Base-by-base conservation (phyloP, 169 alveolate genomes). In the Plasmodium gaboni region DNA sequence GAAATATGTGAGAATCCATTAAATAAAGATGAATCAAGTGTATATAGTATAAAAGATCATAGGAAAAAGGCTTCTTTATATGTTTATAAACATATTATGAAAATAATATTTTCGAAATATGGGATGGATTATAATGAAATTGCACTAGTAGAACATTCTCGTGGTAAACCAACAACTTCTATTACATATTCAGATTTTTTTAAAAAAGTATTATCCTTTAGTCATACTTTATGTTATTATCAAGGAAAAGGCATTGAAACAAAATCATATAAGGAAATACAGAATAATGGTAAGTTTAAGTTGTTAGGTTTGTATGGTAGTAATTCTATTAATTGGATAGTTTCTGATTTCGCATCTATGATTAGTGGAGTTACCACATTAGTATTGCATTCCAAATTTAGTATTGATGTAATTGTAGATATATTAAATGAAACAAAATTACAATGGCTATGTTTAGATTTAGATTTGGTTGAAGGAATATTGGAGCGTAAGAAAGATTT, bases 381-480 rank as follows among this genome's bases (percentile, higher is more conserved):
- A 12, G 73, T 80, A 13, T 67, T 80, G 90, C 90, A 80, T 46
- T 65, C 90, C 10, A 80, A 69, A 46, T 80, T 80, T 50, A 69
- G 90, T 60, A 15, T 67, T 2, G 72, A 80, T 24, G 90, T 67
- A 80, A 64, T 80, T 19, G 13, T 42, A 2, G 73, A 67, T 17
- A 69, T 80, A 17, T 68, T 80, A 28, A 65, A 68, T 38, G 83
- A 80, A 80, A 32, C 83, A 0, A 67, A 67, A 28, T 22, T 80
- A 19, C 70, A 65, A 60, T 80, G 90, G 90, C n/a, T 80, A 61
- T 80, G 90, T 48, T 19, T 44, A 17, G 90, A 69, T 4, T 59
- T 80, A 32, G 38, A 65, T 7, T 19, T 67, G 22, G 90, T 59
- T 13, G 73, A 80, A 1, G 0, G 9, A 1, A 1, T 80, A 15